Conservation (phyloP, 805 yeast species). For the Kockiozyma suomiensis region DNA sequence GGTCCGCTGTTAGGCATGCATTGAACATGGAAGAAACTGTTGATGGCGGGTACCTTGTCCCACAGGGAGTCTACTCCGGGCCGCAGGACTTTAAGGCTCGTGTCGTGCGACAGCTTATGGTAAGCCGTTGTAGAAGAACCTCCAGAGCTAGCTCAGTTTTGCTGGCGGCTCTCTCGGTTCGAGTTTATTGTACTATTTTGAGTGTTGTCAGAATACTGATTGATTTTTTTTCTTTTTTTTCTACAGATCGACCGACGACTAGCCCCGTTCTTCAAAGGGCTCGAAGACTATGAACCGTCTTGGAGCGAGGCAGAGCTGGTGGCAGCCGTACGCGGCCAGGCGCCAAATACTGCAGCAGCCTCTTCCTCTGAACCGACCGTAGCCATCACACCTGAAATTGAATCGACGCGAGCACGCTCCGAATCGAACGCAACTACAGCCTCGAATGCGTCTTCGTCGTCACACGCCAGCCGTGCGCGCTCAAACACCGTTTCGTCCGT, state of each 20-base stretch:
- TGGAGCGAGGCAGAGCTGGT: constrained; percentile 76
- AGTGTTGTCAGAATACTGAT: not conserved
- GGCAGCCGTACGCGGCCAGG: constrained; percentile 43
- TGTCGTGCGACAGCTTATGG: constrained; percentile 69
- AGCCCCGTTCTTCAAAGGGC: constrained; percentile 90
- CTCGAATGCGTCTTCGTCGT: constrained; percentile 1
- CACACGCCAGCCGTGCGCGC: constrained; percentile 18
- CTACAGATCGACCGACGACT: constrained; percentile 58
- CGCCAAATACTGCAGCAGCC: constrained; percentile 31
- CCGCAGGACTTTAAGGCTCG: constrained; percentile 75
- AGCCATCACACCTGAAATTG: not conserved
- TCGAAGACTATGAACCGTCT: constrained; percentile 70
- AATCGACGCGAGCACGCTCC: constrained; percentile 17
- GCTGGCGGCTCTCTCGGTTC: no score
- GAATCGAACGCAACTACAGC: constrained; percentile 14
- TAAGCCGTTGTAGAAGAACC: no score
- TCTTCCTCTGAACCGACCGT: constrained; percentile 1
- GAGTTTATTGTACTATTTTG: not conserved
- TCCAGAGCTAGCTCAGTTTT: no score
- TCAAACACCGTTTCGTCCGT: constrained; percentile 26
- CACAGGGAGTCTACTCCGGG: constrained; percentile 80
- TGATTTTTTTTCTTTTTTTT: not conserved
- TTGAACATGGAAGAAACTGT: constrained; percentile 48
- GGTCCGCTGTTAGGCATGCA: constrained; percentile 28
- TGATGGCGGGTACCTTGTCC: constrained; percentile 93